Percentiles rank a stretch among this genome's conserved stretches.
These are phyloP conservation scores for Aspergillus nomiae DNA, from an alignment of 2,329 filamentous ascomycete genomes.

Conservation along the genomic window DNA sequence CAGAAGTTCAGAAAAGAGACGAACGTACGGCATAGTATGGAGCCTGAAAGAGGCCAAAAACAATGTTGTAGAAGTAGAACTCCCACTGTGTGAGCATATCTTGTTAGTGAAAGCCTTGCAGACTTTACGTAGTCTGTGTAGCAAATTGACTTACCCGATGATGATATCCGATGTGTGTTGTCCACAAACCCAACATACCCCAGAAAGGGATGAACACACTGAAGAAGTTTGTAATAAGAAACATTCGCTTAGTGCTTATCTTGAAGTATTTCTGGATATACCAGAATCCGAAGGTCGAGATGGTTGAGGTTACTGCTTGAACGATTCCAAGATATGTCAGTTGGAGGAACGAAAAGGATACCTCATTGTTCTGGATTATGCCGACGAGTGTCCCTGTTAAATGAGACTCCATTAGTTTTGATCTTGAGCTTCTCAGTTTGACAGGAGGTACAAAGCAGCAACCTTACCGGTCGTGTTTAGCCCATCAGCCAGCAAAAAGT, in stretches of 20 bases:
- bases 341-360: conserved; percentile 45
- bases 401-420: neutral
- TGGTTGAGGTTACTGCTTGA: conserved; percentile 41
- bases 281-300: conserved; percentile 46
- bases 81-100: conserved; percentile 32
- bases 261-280: conserved; percentile 46
- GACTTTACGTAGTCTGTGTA: neutral
- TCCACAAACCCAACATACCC: conserved; percentile 47
- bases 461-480: conserved; percentile 42
- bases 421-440: neutral
- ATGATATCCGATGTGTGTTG: conserved; percentile 42
- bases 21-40: conserved; percentile 43
- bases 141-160: conserved; percentile 26
- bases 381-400: conserved; percentile 35
- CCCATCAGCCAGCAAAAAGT: conserved; percentile 46
- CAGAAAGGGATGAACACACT: conserved; percentile 45
- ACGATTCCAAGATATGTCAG: conserved; percentile 45
- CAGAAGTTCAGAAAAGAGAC: no score
- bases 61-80: conserved; percentile 47
- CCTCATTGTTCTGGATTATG: conserved; percentile 45
- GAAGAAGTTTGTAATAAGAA: conserved; percentile 46
- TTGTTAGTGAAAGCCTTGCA: neutral
- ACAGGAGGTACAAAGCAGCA: neutral
- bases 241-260: conserved; percentile 45
- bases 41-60: conserved; percentile 47